These are phyloP conservation scores for Hypomyces rosellus DNA, from an alignment of 2,329 filamentous ascomycete genomes.

Conservation along the genomic window DNA sequence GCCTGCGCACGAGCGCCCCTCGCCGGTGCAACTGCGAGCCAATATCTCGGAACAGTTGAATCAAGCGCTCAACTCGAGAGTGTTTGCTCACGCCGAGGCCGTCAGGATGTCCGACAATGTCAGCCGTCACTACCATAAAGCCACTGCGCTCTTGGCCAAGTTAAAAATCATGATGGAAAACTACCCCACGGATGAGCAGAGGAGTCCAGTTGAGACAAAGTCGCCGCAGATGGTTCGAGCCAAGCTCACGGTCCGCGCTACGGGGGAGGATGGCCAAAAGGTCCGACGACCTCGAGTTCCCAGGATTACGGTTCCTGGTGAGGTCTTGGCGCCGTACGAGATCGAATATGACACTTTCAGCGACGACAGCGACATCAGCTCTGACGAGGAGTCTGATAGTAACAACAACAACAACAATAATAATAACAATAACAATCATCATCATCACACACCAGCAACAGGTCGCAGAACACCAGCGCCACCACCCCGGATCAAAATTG, in stretches of 20 bases:
- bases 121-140: conserved; percentile 54
- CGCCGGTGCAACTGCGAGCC: conserved; percentile 47
- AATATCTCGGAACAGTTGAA: conserved; percentile 54
- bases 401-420: too few relatives aligned
- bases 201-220: conserved; percentile 44
- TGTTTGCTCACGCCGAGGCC: conserved; percentile 56
- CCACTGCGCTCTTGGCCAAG: conserved; percentile 52
- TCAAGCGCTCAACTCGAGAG: conserved; percentile 49
- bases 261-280: conserved; percentile 40
- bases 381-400: conserved; percentile 41
- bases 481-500: conserved; percentile 44
- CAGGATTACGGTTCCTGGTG: conserved; percentile 58
- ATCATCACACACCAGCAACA: conserved; percentile 24
- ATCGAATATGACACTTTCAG: conserved; percentile 54
- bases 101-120: conserved; percentile 58
- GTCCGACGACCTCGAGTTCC: conserved; percentile 43
- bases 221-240: conserved; percentile 48
- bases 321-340: conserved; percentile 60
- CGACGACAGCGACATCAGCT: conserved; percentile 47
- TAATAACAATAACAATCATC: too few relatives aligned
- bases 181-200: conserved; percentile 48
- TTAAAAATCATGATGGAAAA: conserved; percentile 55
- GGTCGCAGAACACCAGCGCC: conserved; percentile 30
- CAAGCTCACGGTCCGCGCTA: conserved; percentile 40
- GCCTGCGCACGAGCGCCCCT: conserved; percentile 39